These are phyloP conservation scores for Kwoniella shivajii DNA, from an alignment of 1,284 basidiomycete genomes.

Conservation along the genomic window DNA sequence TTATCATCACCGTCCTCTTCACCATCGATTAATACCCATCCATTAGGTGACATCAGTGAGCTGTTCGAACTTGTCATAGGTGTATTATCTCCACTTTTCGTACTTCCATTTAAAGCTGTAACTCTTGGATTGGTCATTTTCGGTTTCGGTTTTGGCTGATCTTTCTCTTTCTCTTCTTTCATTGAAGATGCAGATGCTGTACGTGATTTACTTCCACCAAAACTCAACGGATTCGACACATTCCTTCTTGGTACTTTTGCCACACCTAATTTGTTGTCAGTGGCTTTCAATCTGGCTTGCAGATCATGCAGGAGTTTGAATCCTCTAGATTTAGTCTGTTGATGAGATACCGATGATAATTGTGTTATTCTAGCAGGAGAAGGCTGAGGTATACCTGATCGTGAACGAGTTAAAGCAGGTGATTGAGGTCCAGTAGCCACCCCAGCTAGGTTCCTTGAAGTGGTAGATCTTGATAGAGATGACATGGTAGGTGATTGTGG, in stretches of 20 bases:
- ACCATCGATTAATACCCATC: conserved; percentile 50
- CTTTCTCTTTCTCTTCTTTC: neutral
- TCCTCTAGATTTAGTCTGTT: conserved; percentile 40
- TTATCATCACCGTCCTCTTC: conserved; percentile 24
- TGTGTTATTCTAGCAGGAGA: conserved; percentile 20
- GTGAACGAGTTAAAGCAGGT: conserved; percentile 11
- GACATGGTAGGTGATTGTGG: conserved; percentile 37
- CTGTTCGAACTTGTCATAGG: conserved; percentile 6
- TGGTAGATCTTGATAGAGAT: conserved; percentile 40
- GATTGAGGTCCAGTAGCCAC: conserved; percentile 20
- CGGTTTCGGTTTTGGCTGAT: neutral
- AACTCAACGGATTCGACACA: conserved; percentile 55
- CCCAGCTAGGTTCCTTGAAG: conserved; percentile 39
- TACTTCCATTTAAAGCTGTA: conserved; percentile 12
- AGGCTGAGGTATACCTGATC: conserved; percentile 9
- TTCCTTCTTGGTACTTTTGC: conserved; percentile 38
- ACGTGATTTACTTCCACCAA: conserved; percentile 20
- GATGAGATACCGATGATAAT: conserved; percentile 10
- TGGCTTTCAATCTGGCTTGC: conserved; percentile 44
- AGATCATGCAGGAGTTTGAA: conserved; percentile 45
- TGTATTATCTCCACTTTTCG: conserved; percentile 3
- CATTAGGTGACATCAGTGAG: conserved; percentile 33
- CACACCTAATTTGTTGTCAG: conserved; percentile 45
- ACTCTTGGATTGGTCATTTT: conserved; percentile 23
- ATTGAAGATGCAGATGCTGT: neutral